These are phyloP conservation scores for Magnusiomyces magnusii DNA, from an alignment of 1,139 yeast genomes.

Conservation along the genomic window DNA sequence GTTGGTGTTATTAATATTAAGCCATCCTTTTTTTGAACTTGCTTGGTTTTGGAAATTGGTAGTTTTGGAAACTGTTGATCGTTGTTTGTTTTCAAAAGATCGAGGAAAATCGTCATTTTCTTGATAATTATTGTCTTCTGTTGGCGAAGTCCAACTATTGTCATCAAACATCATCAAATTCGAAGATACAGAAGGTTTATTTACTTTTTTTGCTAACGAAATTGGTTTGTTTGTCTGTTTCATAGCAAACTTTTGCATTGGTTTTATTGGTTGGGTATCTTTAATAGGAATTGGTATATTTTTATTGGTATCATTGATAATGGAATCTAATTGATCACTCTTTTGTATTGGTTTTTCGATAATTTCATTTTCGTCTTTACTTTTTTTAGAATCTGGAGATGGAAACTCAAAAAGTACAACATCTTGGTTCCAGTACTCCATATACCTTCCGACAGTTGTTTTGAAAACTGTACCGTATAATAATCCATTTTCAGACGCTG, in stretches of 20 bases:
- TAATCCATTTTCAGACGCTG: conserved; percentile 9
- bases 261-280: background rate
- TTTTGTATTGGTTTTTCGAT: background rate
- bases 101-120: too few relatives aligned
- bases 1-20: too few relatives aligned
- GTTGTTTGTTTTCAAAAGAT: background rate
- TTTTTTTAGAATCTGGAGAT: background rate
- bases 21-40: background rate
- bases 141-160: too few relatives aligned
- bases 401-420: conserved; percentile 13
- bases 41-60: background rate
- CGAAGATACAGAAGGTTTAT: too few relatives aligned
- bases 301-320: too few relatives aligned
- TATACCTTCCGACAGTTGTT: conserved; percentile 11
- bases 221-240: background rate
- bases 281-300: background rate
- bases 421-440: conserved; percentile 10
- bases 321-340: too few relatives aligned
- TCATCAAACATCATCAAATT: too few relatives aligned
- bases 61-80: background rate
- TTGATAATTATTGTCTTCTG: background rate
- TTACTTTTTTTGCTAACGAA: background rate
- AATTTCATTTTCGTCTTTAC: background rate
- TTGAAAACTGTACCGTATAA: conserved; percentile 7
- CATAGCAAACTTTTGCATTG: background rate